Percentiles rank a stretch among this genome's conserved stretches.
These are phyloP conservation scores for Aureobasidium sp. DNA, from an alignment of 2,329 filamentous ascomycete genomes.

Conservation along the genomic window DNA sequence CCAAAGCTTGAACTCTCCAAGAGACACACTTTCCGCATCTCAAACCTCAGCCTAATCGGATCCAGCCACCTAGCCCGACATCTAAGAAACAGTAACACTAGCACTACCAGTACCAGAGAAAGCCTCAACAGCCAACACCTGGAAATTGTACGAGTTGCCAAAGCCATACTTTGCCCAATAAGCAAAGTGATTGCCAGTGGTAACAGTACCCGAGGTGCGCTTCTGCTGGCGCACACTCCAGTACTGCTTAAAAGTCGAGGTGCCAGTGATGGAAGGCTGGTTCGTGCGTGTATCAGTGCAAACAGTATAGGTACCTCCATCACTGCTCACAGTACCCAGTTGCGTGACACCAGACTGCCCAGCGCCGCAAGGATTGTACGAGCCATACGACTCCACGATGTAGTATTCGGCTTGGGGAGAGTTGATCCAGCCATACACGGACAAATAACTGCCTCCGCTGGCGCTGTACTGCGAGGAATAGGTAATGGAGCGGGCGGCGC, in stretches of 20 bases:
- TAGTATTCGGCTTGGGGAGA: not conserved
- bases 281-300: conserved; percentile 33
- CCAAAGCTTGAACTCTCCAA: too few relatives aligned
- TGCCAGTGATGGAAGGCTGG: conserved; percentile 35
- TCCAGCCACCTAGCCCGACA: not conserved
- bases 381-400: conserved; percentile 23
- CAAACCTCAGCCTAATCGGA: not conserved
- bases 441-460: conserved; percentile 32
- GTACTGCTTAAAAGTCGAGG: conserved; percentile 38
- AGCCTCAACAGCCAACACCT: conserved; percentile 22
- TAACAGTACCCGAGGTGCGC: conserved; percentile 26
- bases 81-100: conserved; percentile 20
- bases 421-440: conserved; percentile 29
- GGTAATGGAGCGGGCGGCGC: conserved; percentile 19
- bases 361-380: conserved; percentile 27
- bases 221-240: conserved; percentile 35
- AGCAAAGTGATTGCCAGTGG: conserved; percentile 24
- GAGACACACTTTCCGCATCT: not conserved
- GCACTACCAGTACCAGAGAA: conserved; percentile 21
- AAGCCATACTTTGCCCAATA: conserved; percentile 23
- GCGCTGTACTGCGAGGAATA: conserved; percentile 32
- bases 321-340: conserved; percentile 31
- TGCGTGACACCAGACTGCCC: conserved; percentile 17
- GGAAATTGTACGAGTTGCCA: conserved; percentile 27
- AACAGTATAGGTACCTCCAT: conserved; percentile 34